Percentiles rank a stretch among this genome's conserved stretches.
Evolutionary conservation across 2,329 filamentous ascomycete genomes (phyloP).

Genomic region (Chaetomium strumarium): DNA sequence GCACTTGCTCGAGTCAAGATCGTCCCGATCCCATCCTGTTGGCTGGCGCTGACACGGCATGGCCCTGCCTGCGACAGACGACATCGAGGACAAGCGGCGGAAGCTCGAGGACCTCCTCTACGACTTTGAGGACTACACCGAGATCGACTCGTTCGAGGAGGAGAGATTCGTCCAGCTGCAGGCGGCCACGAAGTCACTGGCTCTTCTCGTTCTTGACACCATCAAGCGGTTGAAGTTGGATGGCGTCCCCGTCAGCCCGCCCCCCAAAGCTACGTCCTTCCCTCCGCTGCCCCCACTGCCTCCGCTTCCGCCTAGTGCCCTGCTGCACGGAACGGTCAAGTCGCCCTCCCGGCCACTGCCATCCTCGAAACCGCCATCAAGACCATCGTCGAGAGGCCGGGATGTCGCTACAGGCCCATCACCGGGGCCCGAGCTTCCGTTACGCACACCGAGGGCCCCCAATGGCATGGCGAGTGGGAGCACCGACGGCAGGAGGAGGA

Average conservation of each 20-base stretch:
- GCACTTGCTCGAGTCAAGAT: too few species aligned
- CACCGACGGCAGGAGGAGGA: neutral
- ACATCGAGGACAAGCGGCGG: conserved; percentile 43
- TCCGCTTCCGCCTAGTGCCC: neutral
- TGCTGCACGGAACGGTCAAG: neutral
- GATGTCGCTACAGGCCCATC: neutral
- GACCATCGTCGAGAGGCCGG: neutral
- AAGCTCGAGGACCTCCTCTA: conserved; percentile 47
- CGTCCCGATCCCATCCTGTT: too few species aligned
- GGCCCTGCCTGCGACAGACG: conserved; percentile 32
- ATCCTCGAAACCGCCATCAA: neutral
- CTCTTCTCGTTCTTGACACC: conserved; percentile 44
- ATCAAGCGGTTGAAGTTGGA: conserved; percentile 50
- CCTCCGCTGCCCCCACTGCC: neutral
- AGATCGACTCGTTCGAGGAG: conserved; percentile 45
- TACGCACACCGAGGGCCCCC: neutral
- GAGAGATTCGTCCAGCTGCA: conserved; percentile 45
- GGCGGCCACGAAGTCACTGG: conserved; percentile 42
- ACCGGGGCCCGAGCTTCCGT: neutral
- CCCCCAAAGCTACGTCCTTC: neutral
- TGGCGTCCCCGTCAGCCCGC: conserved; percentile 10
- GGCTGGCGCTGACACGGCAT: neutral
- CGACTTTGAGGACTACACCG: conserved; percentile 52
- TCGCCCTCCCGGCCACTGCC: neutral
- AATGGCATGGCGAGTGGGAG: neutral